Base-by-base conservation (phyloP, 345 rosid genomes). In the Cardamine occulta region DNA sequence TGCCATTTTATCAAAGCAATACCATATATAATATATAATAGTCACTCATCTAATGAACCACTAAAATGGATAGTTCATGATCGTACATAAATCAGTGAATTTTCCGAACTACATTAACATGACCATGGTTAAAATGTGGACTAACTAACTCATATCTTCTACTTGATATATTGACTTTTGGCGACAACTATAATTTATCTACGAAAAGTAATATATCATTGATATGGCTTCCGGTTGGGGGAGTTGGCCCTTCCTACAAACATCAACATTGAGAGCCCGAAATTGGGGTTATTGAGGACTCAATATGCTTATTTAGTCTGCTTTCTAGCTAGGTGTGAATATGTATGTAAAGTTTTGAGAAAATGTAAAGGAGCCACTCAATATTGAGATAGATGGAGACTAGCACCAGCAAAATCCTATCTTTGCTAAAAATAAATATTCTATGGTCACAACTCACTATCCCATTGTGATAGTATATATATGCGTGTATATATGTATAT, bases 331-430 rank as follows among this genome's bases (percentile, higher is more conserved):
- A 39, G 44, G 44, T 11, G 6, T 11, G 15, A 39, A 12, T 39
- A 12, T 10, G 10, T 39, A 39, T 39, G 11, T 58, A n/a, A 6
- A 26, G 44, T 59, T 58, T 59, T 13, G 44, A 29, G 10, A 5
- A 58, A 8, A 58, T 39, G 70, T 40, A 51, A 73, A 62, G 12
- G 55, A 63, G 70, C 45, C 63, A 19, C 55, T 63, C 15, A 40
- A 42, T 28, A 52, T 17, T 74, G 49, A 74, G 58, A 32, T 23
- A 47, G 78, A 74, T 66, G 42, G 73, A 66, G 73, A 74, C 67
- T 17, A 57, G 66, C 57, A 74, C 72, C 78, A 74, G 67, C 66
- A 56, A 59, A 58, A 57, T 58, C 66, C 17, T 45, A 66, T 56
- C 57, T 66, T 44, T 14, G 37, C 26, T 12, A 32, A 63, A 51